Conservation (phyloP, 2,329 filamentous ascomycete species). For the Diaporthe batatas region DNA sequence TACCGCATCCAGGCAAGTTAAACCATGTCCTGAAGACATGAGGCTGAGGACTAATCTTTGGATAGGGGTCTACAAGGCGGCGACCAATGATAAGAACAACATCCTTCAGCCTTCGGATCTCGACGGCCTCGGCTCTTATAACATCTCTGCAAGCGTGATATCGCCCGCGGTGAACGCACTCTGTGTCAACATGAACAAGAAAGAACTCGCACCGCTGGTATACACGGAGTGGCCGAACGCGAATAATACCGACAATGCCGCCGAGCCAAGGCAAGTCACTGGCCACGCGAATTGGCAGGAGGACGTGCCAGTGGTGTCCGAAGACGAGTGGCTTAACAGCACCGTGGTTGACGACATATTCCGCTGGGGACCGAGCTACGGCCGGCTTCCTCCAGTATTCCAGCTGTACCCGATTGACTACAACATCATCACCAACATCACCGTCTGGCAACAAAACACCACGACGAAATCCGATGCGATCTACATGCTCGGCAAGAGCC, state of each 20-base stretch:
- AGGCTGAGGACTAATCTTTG: not conserved
- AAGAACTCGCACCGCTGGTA: conserved; percentile 74
- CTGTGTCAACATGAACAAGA: conserved; percentile 73
- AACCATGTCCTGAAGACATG: not conserved
- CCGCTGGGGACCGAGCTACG: conserved; percentile 69
- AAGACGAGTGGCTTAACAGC: conserved; percentile 61
- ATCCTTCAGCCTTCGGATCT: conserved; percentile 79
- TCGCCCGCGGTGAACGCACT: conserved; percentile 80
- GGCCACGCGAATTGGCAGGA: conserved; percentile 54
- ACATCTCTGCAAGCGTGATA: conserved; percentile 75
- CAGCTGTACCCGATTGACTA: conserved; percentile 68
- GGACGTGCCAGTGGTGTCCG: conserved; percentile 52
- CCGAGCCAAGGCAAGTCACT: conserved; percentile 48
- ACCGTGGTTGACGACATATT: conserved; percentile 80
- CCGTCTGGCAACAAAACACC: conserved; percentile 45
- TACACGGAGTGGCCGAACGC: conserved; percentile 71
- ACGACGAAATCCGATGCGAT: conserved; percentile 63
- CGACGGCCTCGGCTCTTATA: conserved; percentile 77
- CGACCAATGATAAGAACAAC: conserved; percentile 69
- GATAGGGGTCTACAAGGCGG: conserved; percentile 72
- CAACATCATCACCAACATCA: conserved; percentile 76
- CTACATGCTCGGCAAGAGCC: conserved; percentile 73
- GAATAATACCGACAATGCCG: conserved; percentile 49
- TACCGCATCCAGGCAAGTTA: conserved; percentile 73
- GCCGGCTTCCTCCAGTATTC: conserved; percentile 67